Conservation (phyloP, 768 basidiomycete genomes). For the Boletus huronensis region DNA sequence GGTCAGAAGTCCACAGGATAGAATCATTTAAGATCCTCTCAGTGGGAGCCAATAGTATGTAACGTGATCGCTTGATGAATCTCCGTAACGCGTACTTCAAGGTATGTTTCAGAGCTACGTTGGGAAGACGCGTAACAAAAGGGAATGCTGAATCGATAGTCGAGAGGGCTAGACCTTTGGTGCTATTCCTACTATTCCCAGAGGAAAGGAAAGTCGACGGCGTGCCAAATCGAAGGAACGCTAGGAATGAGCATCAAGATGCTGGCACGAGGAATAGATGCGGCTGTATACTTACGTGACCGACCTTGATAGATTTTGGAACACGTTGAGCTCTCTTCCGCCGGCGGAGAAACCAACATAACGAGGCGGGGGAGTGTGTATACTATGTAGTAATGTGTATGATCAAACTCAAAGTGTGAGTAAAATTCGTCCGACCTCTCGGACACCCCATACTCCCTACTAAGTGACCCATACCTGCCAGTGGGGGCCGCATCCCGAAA, state of each 20-base stretch:
- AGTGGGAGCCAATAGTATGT: not conserved
- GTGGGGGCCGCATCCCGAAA: too few relatives aligned
- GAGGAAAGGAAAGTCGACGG: not conserved
- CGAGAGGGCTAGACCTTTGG: not conserved
- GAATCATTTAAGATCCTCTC: not conserved
- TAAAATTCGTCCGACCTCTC: too few relatives aligned
- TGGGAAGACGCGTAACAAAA: not conserved
- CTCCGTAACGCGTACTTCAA: not conserved
- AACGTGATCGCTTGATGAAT: not conserved
- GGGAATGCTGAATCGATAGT: not conserved
- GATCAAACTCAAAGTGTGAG: too few relatives aligned
- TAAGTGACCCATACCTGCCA: too few relatives aligned
- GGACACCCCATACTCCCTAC: too few relatives aligned
- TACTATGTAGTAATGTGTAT: too few relatives aligned
- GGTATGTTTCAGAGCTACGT: not conserved
- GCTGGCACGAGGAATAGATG: too few relatives aligned
- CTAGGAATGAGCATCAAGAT: too few relatives aligned
- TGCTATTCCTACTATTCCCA: not conserved
- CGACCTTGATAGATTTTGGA: not conserved
- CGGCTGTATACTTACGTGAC: not conserved
- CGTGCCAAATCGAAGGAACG: not conserved
- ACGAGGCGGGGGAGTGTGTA: too few relatives aligned
- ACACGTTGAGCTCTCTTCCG: not conserved
- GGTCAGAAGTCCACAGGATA: not conserved
- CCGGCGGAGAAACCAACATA: too few relatives aligned